These are phyloP conservation scores for Blastobotrys serpentis DNA, from an alignment of 1,139 yeast species.

Conservation along the genomic window DNA sequence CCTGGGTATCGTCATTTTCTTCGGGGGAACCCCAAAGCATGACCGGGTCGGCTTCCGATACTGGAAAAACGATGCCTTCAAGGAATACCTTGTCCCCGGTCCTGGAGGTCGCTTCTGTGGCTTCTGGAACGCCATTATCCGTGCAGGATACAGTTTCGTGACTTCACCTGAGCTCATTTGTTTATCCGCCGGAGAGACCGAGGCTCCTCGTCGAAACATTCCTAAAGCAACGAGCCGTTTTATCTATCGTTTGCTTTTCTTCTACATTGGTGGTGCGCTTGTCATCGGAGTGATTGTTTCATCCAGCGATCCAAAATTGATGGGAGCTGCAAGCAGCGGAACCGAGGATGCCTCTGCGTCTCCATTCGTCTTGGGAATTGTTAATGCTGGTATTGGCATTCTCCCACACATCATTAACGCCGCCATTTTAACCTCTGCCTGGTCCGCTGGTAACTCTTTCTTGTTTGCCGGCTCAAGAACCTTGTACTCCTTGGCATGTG, in stretches of 20 bases:
- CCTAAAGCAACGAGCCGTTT: conserved; percentile 43
- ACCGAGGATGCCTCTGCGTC: conserved; percentile 44
- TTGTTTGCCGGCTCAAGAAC: conserved; percentile 58
- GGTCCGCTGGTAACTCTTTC: conserved; percentile 56
- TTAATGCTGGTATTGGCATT: conserved; percentile 51
- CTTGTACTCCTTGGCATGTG: conserved; percentile 53
- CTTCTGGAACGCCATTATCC: conserved; percentile 61
- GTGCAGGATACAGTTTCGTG: conserved; percentile 54
- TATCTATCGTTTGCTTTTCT: conserved; percentile 40
- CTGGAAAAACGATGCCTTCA: conserved; percentile 18
- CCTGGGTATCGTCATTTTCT: conserved; percentile 46
- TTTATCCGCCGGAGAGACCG: conserved; percentile 53
- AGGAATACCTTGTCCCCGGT: conserved; percentile 45
- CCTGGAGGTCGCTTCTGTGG: conserved; percentile 58
- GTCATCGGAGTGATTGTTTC: conserved; percentile 52
- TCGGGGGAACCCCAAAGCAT: conserved; percentile 45
- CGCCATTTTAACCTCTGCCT: conserved; percentile 50
- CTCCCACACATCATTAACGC: conserved; percentile 46
- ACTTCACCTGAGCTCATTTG: conserved; percentile 58
- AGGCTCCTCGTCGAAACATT: conserved; percentile 44
- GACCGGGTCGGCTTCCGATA: conserved; percentile 24
- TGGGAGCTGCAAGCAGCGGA: conserved; percentile 42
- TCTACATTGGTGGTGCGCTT: conserved; percentile 45
- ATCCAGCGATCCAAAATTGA: conserved; percentile 42
- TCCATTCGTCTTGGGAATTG: conserved; percentile 61